Conservation (phyloP, 2,329 filamentous ascomycete genomes). For the Tolypocladium ovalisporum region DNA sequence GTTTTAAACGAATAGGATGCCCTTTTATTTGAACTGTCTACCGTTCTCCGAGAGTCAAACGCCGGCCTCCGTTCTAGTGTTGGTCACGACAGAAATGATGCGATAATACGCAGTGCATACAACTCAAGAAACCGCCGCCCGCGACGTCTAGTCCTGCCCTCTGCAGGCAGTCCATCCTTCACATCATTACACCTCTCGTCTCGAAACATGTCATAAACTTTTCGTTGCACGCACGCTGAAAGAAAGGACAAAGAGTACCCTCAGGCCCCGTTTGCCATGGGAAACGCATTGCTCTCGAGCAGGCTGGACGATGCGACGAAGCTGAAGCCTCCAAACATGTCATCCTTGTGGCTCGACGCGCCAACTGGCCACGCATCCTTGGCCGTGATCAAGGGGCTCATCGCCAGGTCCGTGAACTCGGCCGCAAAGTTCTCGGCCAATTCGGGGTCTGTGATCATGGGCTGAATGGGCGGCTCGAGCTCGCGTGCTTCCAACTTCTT, state of each 20-base stretch:
- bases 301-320: slow-evolving; percentile 50
- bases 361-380: slow-evolving; percentile 29
- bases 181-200: neutral
- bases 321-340: slow-evolving; percentile 54
- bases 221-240: neutral
- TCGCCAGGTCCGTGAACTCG: slow-evolving; percentile 80
- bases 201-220: neutral
- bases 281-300: slow-evolving; percentile 37
- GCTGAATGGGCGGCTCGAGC: slow-evolving; percentile 78
- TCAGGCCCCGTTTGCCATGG: slow-evolving; percentile 7
- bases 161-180: neutral
- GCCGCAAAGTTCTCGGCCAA: slow-evolving; percentile 89
- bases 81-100: neutral
- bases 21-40: too few species aligned
- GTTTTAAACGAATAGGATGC: neutral
- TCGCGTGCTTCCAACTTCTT: slow-evolving; percentile 72
- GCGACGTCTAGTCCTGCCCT: neutral
- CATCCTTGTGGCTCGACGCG: slow-evolving; percentile 31
- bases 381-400: slow-evolving; percentile 57
- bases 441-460: slow-evolving; percentile 89
- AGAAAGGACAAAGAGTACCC: neutral
- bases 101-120: neutral
- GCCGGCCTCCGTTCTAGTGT: neutral
- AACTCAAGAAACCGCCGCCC: neutral
- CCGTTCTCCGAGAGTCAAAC: neutral